These are phyloP conservation scores for Lentinula aciculospora DNA, from an alignment of 768 basidiomycete genomes.

Conservation along the genomic window DNA sequence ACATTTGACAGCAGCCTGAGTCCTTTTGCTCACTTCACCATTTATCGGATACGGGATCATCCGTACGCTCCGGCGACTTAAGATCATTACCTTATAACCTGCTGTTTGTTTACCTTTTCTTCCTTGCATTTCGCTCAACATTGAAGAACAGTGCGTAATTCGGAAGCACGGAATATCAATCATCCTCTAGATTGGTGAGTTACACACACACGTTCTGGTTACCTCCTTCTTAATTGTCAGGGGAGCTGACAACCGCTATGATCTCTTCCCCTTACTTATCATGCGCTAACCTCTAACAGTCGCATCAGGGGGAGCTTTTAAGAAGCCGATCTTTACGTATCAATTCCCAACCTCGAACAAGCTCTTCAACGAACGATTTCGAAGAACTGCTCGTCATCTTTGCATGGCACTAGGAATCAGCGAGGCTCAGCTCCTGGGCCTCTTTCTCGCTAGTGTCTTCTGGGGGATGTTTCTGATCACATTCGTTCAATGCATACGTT, in stretches of 20 bases:
- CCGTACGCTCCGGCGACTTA: not conserved
- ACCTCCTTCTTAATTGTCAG: not conserved
- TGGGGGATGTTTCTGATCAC: conserved; percentile 8
- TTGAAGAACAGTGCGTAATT: no score
- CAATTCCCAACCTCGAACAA: not conserved
- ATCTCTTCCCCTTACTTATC: not conserved
- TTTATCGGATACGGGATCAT: not conserved
- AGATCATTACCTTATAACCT: not conserved
- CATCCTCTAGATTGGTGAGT: not conserved
- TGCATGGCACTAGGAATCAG: not conserved
- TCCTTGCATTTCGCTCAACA: no score
- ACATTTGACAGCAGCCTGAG: not conserved
- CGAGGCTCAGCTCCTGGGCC: conserved; percentile 4
- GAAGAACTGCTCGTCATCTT: not conserved
- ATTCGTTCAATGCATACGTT: not conserved
- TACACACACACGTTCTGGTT: not conserved
- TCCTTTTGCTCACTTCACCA: not conserved
- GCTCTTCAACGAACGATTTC: not conserved
- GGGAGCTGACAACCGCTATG: not conserved
- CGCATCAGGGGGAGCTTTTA: not conserved
- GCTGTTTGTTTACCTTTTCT: not conserved
- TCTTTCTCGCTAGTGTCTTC: conserved; percentile 5
- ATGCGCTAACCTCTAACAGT: not conserved
- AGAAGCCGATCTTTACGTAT: not conserved
- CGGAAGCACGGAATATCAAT: not conserved